Evolutionary conservation across 345 rosid genomes (phyloP).

Genomic region (Ceriops decandra): DNA sequence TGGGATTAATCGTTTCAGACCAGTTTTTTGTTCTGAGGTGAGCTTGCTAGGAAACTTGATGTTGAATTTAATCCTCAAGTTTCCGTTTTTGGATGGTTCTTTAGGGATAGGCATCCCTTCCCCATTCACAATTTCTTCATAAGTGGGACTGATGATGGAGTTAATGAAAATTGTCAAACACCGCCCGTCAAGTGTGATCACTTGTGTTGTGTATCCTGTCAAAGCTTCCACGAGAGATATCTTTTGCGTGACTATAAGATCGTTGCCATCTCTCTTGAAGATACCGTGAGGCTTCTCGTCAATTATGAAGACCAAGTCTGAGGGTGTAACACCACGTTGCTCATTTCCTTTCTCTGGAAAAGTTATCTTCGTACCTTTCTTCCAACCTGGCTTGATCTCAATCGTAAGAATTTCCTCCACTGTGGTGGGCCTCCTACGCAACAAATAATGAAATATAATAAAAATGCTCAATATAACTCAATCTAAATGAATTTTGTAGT

Average conservation of each 20-base stretch:
- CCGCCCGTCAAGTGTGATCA: conserved; percentile 73
- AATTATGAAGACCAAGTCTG: conserved; percentile 67
- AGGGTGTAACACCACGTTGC: conserved; percentile 56
- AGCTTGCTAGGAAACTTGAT: conserved; percentile 77
- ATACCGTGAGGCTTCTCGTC: conserved; percentile 81
- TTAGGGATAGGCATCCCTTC: conserved; percentile 94
- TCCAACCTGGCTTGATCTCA: conserved; percentile 85
- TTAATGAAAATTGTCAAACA: conserved; percentile 46
- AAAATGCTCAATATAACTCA: too few relatives aligned
- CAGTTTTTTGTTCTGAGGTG: conserved; percentile 61
- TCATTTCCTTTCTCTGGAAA: conserved; percentile 80
- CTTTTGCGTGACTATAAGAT: conserved; percentile 60
- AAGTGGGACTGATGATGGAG: conserved; percentile 57
- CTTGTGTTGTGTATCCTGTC: conserved; percentile 59
- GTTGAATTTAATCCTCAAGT: conserved; percentile 72
- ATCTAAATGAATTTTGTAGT: too few relatives aligned
- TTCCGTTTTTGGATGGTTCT: conserved; percentile 73
- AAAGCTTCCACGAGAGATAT: conserved; percentile 74
- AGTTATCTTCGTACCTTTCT: conserved; percentile 83
- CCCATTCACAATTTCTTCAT: conserved; percentile 73
- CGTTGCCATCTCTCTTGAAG: conserved; percentile 86
- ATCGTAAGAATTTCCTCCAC: conserved; percentile 73
- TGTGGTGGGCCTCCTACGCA: conserved; percentile 55
- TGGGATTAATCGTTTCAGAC: conserved; percentile 52
- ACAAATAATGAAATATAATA: conserved; percentile 2